Evolutionary conservation across 2,329 filamentous ascomycete species (phyloP), one percentile per base, ranked within the genome.

Genomic region (Shiraia sp.): DNA sequence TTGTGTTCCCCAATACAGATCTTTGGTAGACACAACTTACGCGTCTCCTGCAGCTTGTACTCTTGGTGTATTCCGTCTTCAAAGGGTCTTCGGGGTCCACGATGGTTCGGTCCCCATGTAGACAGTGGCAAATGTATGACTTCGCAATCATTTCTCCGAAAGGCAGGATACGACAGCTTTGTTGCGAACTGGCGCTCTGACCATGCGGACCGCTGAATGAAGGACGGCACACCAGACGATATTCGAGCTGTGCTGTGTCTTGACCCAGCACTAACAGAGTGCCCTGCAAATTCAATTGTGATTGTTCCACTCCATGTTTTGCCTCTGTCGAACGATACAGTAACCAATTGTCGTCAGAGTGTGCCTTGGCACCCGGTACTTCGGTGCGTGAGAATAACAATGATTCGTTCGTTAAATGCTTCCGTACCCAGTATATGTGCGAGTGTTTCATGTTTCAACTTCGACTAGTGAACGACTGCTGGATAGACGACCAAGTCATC

Each of bases 371-470:
- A n/a, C n/a, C n/a, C n/a, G n/a, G n/a, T n/a, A n/a, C n/a, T n/a
- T n/a, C n/a, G n/a, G n/a, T n/a, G n/a, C n/a, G n/a, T n/a, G n/a
- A n/a, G n/a, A n/a, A n/a, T n/a, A n/a, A n/a, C n/a, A n/a, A n/a
- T n/a, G n/a, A n/a, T n/a, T n/a, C n/a, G n/a, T n/a, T n/a, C n/a
- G n/a, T n/a, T n/a, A n/a, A n/a, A n/a, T n/a, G n/a, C n/a, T n/a
- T n/a, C n/a, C n/a, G n/a, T n/a, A 9, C 9, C 9, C 14, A 12
- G 10, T 22, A 30, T 14, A 14, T 35, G 23, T 41, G 16, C 36
- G 42, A 36, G 31, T 33, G 45, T 58, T 55, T 52, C 51, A 52
- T 29, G 15, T 51, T 30, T 29, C 34, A 34, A 50, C 37, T 33
- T 19, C 34, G 25, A 47, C 38, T 25, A 45, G 36, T 34, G 42